Conservation (phyloP, 345 rosid species). For the Cochlearia excelsa region DNA sequence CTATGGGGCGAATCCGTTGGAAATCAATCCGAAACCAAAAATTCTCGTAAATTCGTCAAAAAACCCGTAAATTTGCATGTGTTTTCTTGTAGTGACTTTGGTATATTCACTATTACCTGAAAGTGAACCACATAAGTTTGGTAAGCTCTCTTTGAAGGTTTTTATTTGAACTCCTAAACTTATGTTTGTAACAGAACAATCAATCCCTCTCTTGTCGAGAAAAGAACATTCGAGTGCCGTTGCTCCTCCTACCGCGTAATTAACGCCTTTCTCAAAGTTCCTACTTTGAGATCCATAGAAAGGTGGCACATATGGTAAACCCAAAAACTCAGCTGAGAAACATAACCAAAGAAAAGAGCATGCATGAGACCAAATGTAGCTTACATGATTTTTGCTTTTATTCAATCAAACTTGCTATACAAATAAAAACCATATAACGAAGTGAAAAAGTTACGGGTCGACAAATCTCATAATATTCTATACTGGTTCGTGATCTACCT, state of each 20-base stretch:
- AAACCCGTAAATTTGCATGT: no score
- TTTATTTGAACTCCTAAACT: conserved; percentile 43
- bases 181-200: background rate
- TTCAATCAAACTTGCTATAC: no score
- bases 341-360: background rate
- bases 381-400: background rate
- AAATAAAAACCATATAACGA: no score
- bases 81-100: no score
- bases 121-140: conserved; percentile 36
- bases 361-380: no score
- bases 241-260: conserved; percentile 51
- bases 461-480: no score
- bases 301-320: conserved; percentile 42
- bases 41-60: no score
- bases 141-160: conserved; percentile 41
- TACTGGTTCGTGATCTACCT: no score
- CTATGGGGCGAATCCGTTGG: no score
- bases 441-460: no score
- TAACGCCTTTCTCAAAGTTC: conserved; percentile 41
- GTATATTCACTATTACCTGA: conserved; percentile 19
- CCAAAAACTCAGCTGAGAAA: conserved; percentile 42
- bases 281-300: conserved; percentile 30
- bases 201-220: conserved; percentile 36
- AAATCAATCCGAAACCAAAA: no score
- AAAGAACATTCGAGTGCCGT: conserved; percentile 37